A percentile compares a stretch with the other conserved stretches of the same genome.
Conservation (phyloP, 1,139 yeast species). For the Casaregolazyma suthepensis region DNA sequence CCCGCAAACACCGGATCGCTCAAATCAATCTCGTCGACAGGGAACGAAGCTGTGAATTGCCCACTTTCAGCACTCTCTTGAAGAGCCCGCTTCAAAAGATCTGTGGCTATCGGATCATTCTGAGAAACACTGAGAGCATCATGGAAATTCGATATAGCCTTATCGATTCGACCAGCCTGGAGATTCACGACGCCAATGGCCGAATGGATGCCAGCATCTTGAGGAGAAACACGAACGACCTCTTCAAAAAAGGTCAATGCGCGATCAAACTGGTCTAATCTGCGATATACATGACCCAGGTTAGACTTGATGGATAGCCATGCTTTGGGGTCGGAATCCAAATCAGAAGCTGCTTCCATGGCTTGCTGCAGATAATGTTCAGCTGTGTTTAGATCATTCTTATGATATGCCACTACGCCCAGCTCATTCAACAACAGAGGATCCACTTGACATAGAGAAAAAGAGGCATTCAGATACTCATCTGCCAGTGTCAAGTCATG, state of each 20-base stretch:
- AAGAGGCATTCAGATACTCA: slow-evolving; percentile 74
- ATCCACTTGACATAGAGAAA: slow-evolving; percentile 72
- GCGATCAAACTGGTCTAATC: slow-evolving; percentile 52
- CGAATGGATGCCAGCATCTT: slow-evolving; percentile 70
- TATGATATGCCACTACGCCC: slow-evolving; percentile 85
- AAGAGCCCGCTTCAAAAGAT: slow-evolving; percentile 71
- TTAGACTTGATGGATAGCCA: slow-evolving; percentile 86
- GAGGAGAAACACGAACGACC: slow-evolving; percentile 62
- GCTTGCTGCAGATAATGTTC: slow-evolving; percentile 71
- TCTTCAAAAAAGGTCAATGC: slow-evolving; percentile 73
- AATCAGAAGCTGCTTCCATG: slow-evolving; percentile 56
- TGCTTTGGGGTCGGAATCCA: slow-evolving; percentile 74
- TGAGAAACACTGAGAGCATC: slow-evolving; percentile 76
- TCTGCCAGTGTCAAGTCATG: slow-evolving; percentile 77
- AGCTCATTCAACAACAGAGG: slow-evolving; percentile 85
- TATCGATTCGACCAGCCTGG: slow-evolving; percentile 55
- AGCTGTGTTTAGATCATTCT: slow-evolving; percentile 60
- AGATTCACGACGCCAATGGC: slow-evolving; percentile 81
- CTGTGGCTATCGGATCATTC: slow-evolving; percentile 78
- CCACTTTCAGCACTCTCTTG: slow-evolving; percentile 47
- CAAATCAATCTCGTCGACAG: slow-evolving; percentile 13
- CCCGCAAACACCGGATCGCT: slow-evolving; percentile 13
- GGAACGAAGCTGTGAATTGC: slow-evolving; percentile 3
- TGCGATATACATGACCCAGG: slow-evolving; percentile 83
- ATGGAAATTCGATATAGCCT: slow-evolving; percentile 74